Conservation (phyloP, 257 asterid genomes). For the Jacaranda mimosifolia region DNA sequence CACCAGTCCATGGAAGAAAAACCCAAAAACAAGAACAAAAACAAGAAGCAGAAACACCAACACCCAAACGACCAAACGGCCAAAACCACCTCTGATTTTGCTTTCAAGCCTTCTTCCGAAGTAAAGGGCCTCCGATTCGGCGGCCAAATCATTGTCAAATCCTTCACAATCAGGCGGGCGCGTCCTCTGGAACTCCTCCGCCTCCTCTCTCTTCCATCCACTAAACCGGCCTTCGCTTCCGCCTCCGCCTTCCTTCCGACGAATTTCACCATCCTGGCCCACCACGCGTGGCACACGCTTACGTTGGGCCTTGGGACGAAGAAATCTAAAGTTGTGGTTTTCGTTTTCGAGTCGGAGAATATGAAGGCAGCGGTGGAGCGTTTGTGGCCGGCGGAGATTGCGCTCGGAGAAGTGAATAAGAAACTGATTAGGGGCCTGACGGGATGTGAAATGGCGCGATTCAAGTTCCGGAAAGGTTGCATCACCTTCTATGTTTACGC, state of each 20-base stretch:
- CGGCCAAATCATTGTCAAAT: slow-evolving; percentile 90
- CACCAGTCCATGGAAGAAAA: slow-evolving; percentile 57
- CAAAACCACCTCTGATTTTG: slow-evolving; percentile 64
- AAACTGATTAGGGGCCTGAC: slow-evolving; percentile 70
- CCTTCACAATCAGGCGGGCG: slow-evolving; percentile 92
- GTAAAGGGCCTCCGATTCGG: slow-evolving; percentile 96
- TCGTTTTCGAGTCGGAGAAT: slow-evolving; percentile 84
- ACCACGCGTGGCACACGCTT: slow-evolving; percentile 98
- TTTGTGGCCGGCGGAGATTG: slow-evolving; percentile 87
- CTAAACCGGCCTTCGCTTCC: slow-evolving; percentile 60
- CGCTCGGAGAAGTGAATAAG: slow-evolving; percentile 92
- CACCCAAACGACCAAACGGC: slow-evolving; percentile 81
- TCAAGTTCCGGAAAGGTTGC: slow-evolving; percentile 91
- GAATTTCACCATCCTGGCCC: slow-evolving; percentile 96
- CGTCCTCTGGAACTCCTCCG: slow-evolving; percentile 72
- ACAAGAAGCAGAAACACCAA: slow-evolving; percentile 77
- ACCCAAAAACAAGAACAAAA: slow-evolving; percentile 47
- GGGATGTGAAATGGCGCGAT: slow-evolving; percentile 88
- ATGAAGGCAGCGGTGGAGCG: slow-evolving; percentile 67
- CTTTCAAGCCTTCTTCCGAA: slow-evolving; percentile 70
- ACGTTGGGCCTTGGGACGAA: slow-evolving; percentile 91
- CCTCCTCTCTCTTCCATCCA: slow-evolving; percentile 80
- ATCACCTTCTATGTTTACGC: slow-evolving; percentile 93
- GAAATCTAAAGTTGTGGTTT: slow-evolving; percentile 82
- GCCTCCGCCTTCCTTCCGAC: slow-evolving; percentile 84